Percentiles rank a stretch among this genome's conserved stretches.
These are phyloP conservation scores for Oryza rufipogon DNA, from an alignment of 176 grass and related monocot species.

Conservation along the genomic window DNA sequence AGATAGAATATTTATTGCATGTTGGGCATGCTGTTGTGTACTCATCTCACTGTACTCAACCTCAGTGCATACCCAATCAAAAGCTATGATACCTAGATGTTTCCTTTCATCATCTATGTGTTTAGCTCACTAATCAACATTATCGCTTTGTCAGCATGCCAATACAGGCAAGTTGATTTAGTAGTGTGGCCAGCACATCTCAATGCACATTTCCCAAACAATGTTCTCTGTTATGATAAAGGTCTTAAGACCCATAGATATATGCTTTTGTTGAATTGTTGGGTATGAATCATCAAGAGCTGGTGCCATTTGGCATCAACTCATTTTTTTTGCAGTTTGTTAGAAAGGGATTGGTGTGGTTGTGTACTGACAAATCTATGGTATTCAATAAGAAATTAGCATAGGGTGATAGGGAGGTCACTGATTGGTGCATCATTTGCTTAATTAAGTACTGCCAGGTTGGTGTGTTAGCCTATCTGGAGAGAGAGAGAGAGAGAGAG, in stretches of 20 bases:
- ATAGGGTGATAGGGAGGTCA: conserved; percentile 6
- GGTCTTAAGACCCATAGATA: conserved; percentile 5
- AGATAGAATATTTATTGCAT: neutral
- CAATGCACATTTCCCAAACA: conserved; percentile 15
- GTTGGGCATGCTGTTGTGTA: neutral
- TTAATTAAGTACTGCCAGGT: neutral
- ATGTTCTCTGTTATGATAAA: conserved; percentile 11
- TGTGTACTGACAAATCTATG: conserved; percentile 22
- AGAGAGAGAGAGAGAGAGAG: neutral
- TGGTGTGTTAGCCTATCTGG: neutral
- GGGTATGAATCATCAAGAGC: conserved; percentile 19
- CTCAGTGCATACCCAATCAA: conserved; percentile 9
- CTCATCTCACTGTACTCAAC: neutral
- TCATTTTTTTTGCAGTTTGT: conserved; percentile 6
- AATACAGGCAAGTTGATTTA: conserved; percentile 18
- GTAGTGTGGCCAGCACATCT: conserved; percentile 30
- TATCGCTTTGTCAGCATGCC: conserved; percentile 24
- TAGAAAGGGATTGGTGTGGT: conserved; percentile 26
- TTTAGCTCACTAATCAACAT: conserved; percentile 11
- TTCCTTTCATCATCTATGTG: conserved; percentile 8
- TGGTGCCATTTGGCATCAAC: conserved; percentile 43
- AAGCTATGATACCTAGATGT: conserved; percentile 27
- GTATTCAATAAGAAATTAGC: neutral
- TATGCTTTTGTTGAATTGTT: conserved; percentile 22
- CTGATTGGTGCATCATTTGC: conserved; percentile 37